A percentile compares a stretch with the other conserved stretches of the same genome.
Conservation (phyloP, 306 rosid species). For the Gleditsia sinensis region DNA sequence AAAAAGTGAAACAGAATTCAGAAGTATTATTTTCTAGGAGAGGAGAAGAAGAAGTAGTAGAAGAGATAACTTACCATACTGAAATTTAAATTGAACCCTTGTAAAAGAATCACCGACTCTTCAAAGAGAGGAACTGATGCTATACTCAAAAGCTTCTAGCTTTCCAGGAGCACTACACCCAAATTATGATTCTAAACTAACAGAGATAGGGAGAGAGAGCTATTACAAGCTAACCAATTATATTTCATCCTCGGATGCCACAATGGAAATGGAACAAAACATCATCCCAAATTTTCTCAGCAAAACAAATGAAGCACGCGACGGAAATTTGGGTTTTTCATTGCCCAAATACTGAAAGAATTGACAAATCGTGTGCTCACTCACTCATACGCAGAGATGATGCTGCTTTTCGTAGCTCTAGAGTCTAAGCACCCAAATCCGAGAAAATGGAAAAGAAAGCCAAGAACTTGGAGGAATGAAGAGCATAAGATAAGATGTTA, state of each 20-base stretch:
- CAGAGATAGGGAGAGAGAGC: neutral
- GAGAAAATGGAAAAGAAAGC: neutral
- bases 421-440: slow-evolving; percentile 6
- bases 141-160: neutral
- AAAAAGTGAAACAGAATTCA: neutral
- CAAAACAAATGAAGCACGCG: neutral
- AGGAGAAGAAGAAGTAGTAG: neutral
- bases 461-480: neutral
- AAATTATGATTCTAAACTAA: slow-evolving; percentile 18
- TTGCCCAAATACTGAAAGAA: neutral
- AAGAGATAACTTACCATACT: slow-evolving; percentile 46
- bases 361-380: neutral
- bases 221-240: neutral
- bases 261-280: neutral
- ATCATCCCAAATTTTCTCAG: neutral
- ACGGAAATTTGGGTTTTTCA: neutral
- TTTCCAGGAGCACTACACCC: neutral
- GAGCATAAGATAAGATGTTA: neutral
- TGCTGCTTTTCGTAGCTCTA: neutral
- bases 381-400: neutral
- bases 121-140: neutral
- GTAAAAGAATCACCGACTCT: slow-evolving; percentile 10
- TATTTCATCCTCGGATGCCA: neutral
- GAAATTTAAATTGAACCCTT: slow-evolving; percentile 23
- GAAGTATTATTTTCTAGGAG: neutral